Evolutionary conservation across 805 yeast genomes (phyloP).

Genomic region (Yamadazyma ubonensis): DNA sequence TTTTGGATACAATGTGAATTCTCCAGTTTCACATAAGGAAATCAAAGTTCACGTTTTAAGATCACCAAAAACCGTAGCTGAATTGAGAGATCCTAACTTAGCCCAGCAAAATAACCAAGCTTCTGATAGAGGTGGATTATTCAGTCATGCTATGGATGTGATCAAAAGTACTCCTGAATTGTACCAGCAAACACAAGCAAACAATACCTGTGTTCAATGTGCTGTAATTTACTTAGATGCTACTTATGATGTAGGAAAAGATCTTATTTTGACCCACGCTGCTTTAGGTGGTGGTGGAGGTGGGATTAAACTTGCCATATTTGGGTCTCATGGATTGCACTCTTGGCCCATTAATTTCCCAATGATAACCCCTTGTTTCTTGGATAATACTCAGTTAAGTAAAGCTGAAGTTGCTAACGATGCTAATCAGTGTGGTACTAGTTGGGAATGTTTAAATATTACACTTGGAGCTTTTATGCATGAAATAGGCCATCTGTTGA

Average conservation of each 20-base stretch:
- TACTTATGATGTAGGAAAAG: constrained; percentile 65
- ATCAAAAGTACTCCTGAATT: constrained; percentile 39
- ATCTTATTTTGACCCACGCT: constrained; percentile 79
- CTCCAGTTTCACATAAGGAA: constrained; percentile 53
- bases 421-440: constrained; percentile 74
- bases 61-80: constrained; percentile 62
- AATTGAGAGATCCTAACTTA: constrained; percentile 70
- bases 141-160: constrained; percentile 77
- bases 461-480: constrained; percentile 94
- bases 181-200: constrained; percentile 41
- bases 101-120: constrained; percentile 88
- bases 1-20: constrained; percentile 43
- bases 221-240: constrained; percentile 86
- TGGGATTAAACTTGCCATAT: constrained; percentile 74
- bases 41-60: constrained; percentile 78
- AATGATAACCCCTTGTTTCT: constrained; percentile 62
- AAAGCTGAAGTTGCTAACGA: constrained; percentile 86
- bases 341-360: constrained; percentile 90
- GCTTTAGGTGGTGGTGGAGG: constrained; percentile 89
- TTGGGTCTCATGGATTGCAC: constrained; percentile 89
- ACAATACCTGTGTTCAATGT: constrained; percentile 63
- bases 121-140: constrained; percentile 70
- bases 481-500: constrained; percentile 88
- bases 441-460: constrained; percentile 86
- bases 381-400: constrained; percentile 67